phyloP scores from a whole-genome alignment of 2,329 filamentous ascomycete genomes.

The Fusarium brevicatenulatum region DNA sequence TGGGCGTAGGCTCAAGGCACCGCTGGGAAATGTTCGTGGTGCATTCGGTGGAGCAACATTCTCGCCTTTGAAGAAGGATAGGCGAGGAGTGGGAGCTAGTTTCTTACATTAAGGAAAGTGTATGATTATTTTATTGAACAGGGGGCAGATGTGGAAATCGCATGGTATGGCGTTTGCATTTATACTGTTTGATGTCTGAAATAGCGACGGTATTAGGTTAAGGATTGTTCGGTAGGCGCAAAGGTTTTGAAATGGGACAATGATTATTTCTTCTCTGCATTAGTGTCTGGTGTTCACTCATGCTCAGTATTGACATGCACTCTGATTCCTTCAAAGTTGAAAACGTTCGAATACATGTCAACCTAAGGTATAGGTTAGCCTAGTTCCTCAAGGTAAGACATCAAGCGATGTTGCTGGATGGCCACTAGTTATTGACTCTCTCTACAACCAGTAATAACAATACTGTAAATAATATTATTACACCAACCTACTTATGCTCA shows the following conservation, averaged over 20 bases:
- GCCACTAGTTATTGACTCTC: not conserved
- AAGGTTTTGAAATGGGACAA: not conserved
- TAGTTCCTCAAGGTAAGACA: not conserved
- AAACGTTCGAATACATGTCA: not conserved
- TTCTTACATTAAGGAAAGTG: constrained; percentile 58
- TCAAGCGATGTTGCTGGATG: not conserved
- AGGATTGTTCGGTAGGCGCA: constrained; percentile 10
- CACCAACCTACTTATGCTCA: not conserved
- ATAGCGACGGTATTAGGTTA: not conserved
- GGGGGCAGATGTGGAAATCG: not conserved
- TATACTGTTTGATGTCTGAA: not conserved
- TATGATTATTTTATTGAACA: not conserved
- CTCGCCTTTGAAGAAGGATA: constrained; percentile 78
- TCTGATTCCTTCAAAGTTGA: not conserved
- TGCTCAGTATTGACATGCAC: not conserved
- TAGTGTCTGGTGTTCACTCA: not conserved
- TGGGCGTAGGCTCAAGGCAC: constrained; percentile 48
- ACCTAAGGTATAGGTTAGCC: not conserved
- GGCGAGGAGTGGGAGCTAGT: constrained; percentile 69
- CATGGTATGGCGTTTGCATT: constrained; percentile 36
- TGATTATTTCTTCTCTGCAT: not conserved
- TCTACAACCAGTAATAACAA: not conserved
- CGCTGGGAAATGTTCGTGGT: constrained; percentile 54
- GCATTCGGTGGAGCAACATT: constrained; percentile 66
- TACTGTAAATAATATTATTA: not conserved